phyloP scores from a whole-genome alignment of 2,329 filamentous ascomycete species.

The Colletotrichum navitas region DNA sequence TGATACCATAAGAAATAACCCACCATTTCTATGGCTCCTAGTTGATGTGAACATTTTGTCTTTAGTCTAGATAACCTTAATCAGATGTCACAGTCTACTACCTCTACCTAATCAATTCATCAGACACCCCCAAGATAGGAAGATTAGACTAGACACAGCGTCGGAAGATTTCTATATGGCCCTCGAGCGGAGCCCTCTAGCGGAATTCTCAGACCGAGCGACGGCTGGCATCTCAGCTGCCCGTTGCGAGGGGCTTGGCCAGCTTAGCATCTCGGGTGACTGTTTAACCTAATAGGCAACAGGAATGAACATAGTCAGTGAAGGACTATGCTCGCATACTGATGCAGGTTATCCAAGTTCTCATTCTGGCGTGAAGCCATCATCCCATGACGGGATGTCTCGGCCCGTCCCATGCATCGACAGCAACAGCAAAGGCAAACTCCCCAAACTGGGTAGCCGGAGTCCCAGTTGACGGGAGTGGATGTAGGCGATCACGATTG shows the following conservation, averaged over 20 bases:
- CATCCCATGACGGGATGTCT: not conserved
- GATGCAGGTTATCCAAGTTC: not conserved
- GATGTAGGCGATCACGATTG: not conserved
- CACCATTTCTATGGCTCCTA: no score
- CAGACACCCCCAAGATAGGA: rapidly evolving
- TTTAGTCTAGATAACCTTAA: no score
- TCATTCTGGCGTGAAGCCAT: not conserved
- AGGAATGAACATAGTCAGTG: no score
- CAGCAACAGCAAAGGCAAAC: not conserved
- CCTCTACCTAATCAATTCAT: no score
- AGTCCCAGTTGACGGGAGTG: not conserved
- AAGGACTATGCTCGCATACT: no score
- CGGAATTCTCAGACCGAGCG: not conserved
- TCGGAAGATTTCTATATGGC: not conserved
- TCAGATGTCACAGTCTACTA: no score
- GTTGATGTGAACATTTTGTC: no score
- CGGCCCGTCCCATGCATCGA: not conserved
- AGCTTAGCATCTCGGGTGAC: no score
- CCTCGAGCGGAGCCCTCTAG: not conserved
- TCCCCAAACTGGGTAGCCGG: not conserved
- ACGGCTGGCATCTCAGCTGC: not conserved
- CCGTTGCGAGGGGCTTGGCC: no score
- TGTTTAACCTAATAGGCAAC: no score
- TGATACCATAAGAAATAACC: no score
- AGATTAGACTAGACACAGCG: not conserved